Base-by-base conservation (phyloP, 2,329 filamentous ascomycete genomes). In the Cladosporium austrohemisphaericum region DNA sequence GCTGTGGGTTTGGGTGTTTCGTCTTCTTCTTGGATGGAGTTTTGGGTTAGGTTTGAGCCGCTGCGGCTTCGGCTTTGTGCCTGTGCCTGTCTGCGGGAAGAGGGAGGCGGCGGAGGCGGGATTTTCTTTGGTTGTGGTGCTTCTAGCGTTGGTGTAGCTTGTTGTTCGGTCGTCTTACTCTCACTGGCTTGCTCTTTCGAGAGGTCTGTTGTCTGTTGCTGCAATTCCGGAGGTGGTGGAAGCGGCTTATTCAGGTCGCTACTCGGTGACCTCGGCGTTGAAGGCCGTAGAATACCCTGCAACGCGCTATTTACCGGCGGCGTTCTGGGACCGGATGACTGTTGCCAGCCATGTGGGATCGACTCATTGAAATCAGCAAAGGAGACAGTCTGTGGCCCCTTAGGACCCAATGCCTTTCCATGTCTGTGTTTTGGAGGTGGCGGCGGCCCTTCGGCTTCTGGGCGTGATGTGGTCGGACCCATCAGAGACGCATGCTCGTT, bases 341-440 rank as follows among this genome's bases (percentile, higher is more conserved):
- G 51, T 19, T 43, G 37, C 36, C 54, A 58, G 14, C 41, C 53
- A 8, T 54, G 52, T 33, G 63, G 59, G 13, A 66, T 56, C 3
- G 60, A 55, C 14, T 65, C 54, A 23, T 68, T 56, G 55, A 65
- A 67, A 23, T 63, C 62, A 23, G 54, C 61, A 52, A 59, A 65
- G 5, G 62, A 64, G 5, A 62, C 60, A 20, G 57, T 69, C 62
- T 60, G 67, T 48, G 59, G 70, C 59, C 44, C 73, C 66, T 66
- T 38, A 71, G 56, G 55, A 63, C 59, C 74, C 55, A 88, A 83
- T 19, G 83, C 73, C 64, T 83, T 88, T 1, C 87, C 87, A 66
- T 88, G 85, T 50, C 85, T 80, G 22, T 84, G 88, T 60, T 79
- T 88, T 2, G 86, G 85, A 4, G 85, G 84, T 4, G 86, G 85